phyloP scores from a whole-genome alignment of 768 basidiomycete species.

The Podaxis sp. region DNA sequence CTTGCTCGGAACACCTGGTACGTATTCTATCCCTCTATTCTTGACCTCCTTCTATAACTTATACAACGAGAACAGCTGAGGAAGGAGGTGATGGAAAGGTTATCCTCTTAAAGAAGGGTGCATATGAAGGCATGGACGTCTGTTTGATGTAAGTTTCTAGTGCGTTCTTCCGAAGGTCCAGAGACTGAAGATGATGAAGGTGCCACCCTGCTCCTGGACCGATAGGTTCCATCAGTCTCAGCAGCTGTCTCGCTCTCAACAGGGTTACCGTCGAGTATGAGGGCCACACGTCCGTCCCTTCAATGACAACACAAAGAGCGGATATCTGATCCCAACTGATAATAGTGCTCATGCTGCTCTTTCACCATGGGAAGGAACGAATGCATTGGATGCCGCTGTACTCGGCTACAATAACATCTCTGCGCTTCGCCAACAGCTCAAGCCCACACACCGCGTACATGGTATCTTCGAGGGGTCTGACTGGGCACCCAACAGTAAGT shows the following conservation, averaged over 20 bases:
- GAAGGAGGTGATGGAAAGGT: slow-evolving; percentile 79
- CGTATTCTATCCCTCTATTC: slow-evolving; percentile 8
- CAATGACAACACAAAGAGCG: neutral
- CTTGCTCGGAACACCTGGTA: slow-evolving; percentile 78
- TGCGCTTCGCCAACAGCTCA: slow-evolving; percentile 77
- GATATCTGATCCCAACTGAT: neutral
- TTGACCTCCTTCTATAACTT: neutral
- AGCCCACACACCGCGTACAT: slow-evolving; percentile 76
- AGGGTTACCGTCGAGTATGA: slow-evolving; percentile 60
- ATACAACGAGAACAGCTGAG: slow-evolving; percentile 47
- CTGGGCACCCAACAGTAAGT: slow-evolving; percentile 71
- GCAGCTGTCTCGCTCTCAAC: slow-evolving; percentile 61
- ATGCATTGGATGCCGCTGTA: slow-evolving; percentile 86
- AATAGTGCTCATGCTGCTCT: slow-evolving; percentile 72
- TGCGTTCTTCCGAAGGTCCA: neutral
- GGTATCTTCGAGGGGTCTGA: slow-evolving; percentile 75
- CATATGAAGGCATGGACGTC: slow-evolving; percentile 73
- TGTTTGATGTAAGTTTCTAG: slow-evolving; percentile 61
- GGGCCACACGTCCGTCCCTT: slow-evolving; percentile 64
- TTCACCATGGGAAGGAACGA: slow-evolving; percentile 83
- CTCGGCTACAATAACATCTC: slow-evolving; percentile 80
- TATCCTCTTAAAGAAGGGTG: slow-evolving; percentile 63
- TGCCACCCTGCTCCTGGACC: slow-evolving; percentile 84
- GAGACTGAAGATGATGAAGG: slow-evolving; percentile 35
- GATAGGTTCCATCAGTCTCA: slow-evolving; percentile 61